These are phyloP conservation scores for Aspergillus hancockii DNA, from an alignment of 495 filamentous ascomycete genomes.

Conservation along the genomic window DNA sequence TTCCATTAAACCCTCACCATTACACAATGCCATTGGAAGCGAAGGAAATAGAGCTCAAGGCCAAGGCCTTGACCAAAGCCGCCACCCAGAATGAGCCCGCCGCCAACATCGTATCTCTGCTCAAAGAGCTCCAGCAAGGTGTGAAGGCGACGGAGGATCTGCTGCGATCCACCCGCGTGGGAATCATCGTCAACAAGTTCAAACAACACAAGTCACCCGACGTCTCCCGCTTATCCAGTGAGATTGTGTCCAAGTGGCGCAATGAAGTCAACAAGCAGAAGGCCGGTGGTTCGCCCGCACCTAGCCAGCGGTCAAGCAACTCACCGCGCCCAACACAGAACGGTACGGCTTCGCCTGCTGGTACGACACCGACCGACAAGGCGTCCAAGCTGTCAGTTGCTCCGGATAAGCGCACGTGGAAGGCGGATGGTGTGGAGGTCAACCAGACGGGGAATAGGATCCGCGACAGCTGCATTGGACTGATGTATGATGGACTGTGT, in stretches of 20 bases:
- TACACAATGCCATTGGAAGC: constrained; percentile 64
- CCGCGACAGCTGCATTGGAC: constrained; percentile 80
- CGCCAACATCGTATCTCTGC: constrained; percentile 61
- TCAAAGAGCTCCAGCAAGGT: constrained; percentile 75
- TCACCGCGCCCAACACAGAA: constrained; percentile 43
- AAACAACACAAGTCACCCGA: constrained; percentile 72
- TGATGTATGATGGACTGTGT: constrained; percentile 77
- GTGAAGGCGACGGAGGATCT: constrained; percentile 86
- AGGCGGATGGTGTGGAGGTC: constrained; percentile 73
- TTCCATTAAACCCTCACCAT: neutral
- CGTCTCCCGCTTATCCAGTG: constrained; percentile 70
- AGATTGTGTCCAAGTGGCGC: constrained; percentile 88
- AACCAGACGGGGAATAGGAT: constrained; percentile 65
- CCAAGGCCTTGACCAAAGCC: constrained; percentile 76
- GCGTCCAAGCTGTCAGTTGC: constrained; percentile 66
- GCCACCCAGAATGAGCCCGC: constrained; percentile 65
- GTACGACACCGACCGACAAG: constrained; percentile 48
- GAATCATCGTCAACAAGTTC: constrained; percentile 82
- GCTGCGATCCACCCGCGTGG: constrained; percentile 80
- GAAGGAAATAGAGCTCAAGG: constrained; percentile 71
- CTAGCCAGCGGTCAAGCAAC: constrained; percentile 42
- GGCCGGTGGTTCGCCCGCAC: constrained; percentile 49
- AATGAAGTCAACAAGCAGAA: constrained; percentile 76
- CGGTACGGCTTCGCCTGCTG: constrained; percentile 39
- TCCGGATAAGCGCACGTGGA: constrained; percentile 74